These are phyloP conservation scores for Phaeotremella fagi DNA, from an alignment of 768 basidiomycete species.

Conservation along the genomic window DNA sequence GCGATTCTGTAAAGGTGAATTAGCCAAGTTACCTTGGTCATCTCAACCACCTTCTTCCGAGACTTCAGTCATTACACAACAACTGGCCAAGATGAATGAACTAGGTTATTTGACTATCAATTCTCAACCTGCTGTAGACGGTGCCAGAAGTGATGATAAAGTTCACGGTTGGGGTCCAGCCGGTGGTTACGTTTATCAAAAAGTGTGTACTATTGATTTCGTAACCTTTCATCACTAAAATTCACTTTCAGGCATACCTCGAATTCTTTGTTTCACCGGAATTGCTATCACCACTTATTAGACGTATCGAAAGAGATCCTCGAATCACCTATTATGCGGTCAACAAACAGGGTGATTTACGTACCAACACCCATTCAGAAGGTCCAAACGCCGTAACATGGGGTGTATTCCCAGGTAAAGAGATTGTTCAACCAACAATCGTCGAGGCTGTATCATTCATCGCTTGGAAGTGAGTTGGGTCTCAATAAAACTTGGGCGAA, in stretches of 20 bases:
- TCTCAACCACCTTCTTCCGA: conserved; percentile 48
- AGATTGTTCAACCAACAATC: conserved; percentile 82
- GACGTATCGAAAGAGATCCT: conserved; percentile 77
- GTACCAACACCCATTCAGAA: conserved; percentile 89
- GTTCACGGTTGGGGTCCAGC: conserved; percentile 89
- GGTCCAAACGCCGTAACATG: conserved; percentile 98
- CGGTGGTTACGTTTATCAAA: conserved; percentile 93
- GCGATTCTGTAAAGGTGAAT: conserved; percentile 46
- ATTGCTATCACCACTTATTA: conserved; percentile 66
- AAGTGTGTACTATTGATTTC: conserved; percentile 53
- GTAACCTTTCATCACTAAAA: background rate
- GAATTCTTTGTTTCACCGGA: conserved; percentile 86
- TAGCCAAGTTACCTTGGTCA: conserved; percentile 47
- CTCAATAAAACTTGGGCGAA: too few relatives aligned
- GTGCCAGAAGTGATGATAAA: conserved; percentile 75
- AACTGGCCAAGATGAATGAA: conserved; percentile 65
- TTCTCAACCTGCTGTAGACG: conserved; percentile 92
- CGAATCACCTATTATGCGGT: conserved; percentile 96
- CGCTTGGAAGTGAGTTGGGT: conserved; percentile 77
- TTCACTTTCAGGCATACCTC: conserved; percentile 68
- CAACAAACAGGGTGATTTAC: conserved; percentile 88
- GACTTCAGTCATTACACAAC: conserved; percentile 47
- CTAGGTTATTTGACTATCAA: conserved; percentile 95
- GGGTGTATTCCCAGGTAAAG: conserved; percentile 97
- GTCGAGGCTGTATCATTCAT: conserved; percentile 97